A percentile compares a stretch with the other conserved stretches of the same genome.
Evolutionary conservation across 352 stramenopile genomes (phyloP).

Genomic region (Pythium aphanidermatum): DNA sequence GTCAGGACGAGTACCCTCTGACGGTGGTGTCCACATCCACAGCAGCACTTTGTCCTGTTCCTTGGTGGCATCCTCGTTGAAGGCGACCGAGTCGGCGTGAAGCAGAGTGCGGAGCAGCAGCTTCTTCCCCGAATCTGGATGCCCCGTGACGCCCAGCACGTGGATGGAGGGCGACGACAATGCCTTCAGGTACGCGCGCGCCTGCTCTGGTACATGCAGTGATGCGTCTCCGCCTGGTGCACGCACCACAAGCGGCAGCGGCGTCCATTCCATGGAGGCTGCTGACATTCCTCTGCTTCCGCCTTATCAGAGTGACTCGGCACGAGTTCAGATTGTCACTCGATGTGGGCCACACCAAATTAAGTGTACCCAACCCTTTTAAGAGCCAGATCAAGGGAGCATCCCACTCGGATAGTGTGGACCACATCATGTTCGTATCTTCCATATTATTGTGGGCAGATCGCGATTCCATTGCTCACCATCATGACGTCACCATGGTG

Average conservation of each 20-base stretch:
- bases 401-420: too few relatives aligned
- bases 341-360: slow-evolving; percentile 5
- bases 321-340: too few relatives aligned
- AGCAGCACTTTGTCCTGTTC: slow-evolving; percentile 24
- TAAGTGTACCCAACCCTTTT: too few relatives aligned
- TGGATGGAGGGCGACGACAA: slow-evolving; percentile 16
- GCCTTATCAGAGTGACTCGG: too few relatives aligned
- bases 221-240: background rate
- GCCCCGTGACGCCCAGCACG: slow-evolving; percentile 40
- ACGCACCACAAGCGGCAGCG: slow-evolving; percentile 27
- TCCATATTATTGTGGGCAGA: background rate
- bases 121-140: slow-evolving; percentile 29
- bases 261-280: slow-evolving; percentile 24
- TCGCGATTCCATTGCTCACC: slow-evolving; percentile 1
- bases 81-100: slow-evolving; percentile 17
- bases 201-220: slow-evolving; percentile 16
- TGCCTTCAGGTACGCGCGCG: slow-evolving; percentile 20
- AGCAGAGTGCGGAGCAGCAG: slow-evolving; percentile 47
- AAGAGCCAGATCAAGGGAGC: too few relatives aligned
- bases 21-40: slow-evolving; percentile 33
- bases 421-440: too few relatives aligned
- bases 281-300: too few relatives aligned
- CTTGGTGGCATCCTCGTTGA: slow-evolving; percentile 5
- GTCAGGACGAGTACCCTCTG: background rate
- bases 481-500: slow-evolving; percentile 28